phyloP scores from a whole-genome alignment of 345 rosid species.

The Noccaea caerulescens region DNA sequence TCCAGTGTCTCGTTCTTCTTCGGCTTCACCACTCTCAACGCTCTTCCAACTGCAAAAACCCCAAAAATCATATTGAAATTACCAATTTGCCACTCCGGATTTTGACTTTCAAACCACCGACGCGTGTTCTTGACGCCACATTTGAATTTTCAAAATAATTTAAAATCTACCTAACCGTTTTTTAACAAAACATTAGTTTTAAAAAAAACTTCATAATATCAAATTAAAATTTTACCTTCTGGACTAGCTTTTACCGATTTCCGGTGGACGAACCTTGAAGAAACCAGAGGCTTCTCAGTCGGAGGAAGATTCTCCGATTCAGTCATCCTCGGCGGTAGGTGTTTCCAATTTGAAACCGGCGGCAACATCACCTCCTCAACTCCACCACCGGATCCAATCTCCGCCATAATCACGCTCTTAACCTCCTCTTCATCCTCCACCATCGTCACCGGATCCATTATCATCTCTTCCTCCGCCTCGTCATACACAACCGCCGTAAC shows the following conservation, averaged over 20 bases:
- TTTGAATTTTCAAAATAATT: conserved; percentile 35
- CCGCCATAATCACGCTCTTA: conserved; percentile 36
- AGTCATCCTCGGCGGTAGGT: not conserved
- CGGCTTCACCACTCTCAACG: conserved; percentile 40
- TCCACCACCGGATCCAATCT: not conserved
- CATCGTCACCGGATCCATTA: not conserved
- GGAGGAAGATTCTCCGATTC: conserved; percentile 41
- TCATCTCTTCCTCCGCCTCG: not conserved
- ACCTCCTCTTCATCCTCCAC: conserved; percentile 16
- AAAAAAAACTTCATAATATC: not conserved
- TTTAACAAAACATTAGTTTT: not conserved
- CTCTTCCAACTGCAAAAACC: conserved; percentile 21
- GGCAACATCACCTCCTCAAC: not conserved
- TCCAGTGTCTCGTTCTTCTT: conserved; percentile 73
- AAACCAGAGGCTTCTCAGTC: conserved; percentile 26
- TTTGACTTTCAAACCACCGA: conserved; percentile 6
- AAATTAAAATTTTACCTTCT: conserved; percentile 33
- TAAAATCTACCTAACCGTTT: conserved; percentile 31
- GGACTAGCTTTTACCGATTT: conserved; percentile 33
- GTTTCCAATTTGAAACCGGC: conserved; percentile 3
- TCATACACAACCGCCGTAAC: conserved; percentile 25
- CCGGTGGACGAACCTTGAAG: conserved; percentile 40
- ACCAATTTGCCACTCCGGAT: conserved; percentile 5
- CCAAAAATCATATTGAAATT: not conserved
- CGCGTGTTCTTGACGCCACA: conserved; percentile 23